A percentile compares a stretch with the other conserved stretches of the same genome.
phyloP scores from a whole-genome alignment of 2,329 filamentous ascomycete genomes.

The Trichophyton simii region DNA sequence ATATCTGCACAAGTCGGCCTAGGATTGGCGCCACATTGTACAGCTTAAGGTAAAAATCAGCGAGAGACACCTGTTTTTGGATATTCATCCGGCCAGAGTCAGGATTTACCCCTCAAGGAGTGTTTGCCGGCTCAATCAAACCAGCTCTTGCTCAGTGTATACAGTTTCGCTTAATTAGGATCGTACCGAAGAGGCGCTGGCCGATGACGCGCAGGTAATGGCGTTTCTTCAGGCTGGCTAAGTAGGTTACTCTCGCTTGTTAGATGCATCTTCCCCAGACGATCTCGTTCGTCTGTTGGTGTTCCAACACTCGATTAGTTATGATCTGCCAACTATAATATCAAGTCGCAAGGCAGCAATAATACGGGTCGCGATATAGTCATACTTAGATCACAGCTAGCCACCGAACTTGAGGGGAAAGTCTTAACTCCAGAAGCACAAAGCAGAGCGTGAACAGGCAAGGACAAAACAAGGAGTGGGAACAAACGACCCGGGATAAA shows the following conservation, averaged over 20 bases:
- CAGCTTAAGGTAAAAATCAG: slow-evolving; percentile 1
- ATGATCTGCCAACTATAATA: slow-evolving; percentile 1
- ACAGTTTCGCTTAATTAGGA: not conserved
- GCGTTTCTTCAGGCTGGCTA: not conserved
- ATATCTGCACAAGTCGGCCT: not conserved
- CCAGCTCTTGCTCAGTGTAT: not conserved
- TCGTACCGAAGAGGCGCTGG: not conserved
- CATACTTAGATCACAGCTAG: not conserved
- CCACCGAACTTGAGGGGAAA: not conserved
- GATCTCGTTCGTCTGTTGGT: not conserved
- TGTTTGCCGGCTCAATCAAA: not conserved
- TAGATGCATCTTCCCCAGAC: not conserved
- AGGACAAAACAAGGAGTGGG: not conserved
- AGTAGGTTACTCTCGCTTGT: no score
- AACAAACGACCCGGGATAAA: not conserved
- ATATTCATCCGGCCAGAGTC: not conserved
- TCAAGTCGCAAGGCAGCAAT: not conserved
- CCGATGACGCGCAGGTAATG: no score
- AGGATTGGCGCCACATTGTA: slow-evolving; percentile 2
- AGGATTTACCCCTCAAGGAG: not conserved
- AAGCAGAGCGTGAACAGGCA: not conserved
- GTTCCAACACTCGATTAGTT: not conserved
- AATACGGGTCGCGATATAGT: not conserved
- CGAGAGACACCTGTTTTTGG: not conserved
- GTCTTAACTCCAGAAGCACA: not conserved